Evolutionary conservation across 169 alveolate genomes (phyloP), one percentile per base, ranked within the genome.

Genomic region (Plasmodium cynomolgi): DNA sequence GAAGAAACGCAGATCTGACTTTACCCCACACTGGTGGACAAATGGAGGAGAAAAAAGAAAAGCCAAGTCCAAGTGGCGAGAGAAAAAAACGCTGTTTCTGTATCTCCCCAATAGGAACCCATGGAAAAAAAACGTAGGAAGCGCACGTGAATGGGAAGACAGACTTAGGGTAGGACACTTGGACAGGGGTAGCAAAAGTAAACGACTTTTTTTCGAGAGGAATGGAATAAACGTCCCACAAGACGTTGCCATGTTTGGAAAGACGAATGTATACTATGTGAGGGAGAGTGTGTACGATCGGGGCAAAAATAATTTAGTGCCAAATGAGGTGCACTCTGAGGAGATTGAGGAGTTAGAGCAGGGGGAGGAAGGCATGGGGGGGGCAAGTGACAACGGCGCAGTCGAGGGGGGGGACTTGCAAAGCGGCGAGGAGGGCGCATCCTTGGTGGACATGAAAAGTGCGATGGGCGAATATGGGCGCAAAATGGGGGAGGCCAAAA

Each of bases 161-260:
- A 62, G 75, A 8, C 34, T 62, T 0, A 88, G 34, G 29, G 20
- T 23, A 15, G 20, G 68, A 20, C 20, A 29, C 20, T 2, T 31
- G 5, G 3, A 56, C 41, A 47, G 17, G 4, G 17, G 39, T 3
- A 83, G 44, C 41, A 88, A 79, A 62, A 6, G 20, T 5, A 74
- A 75, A 47, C 20, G 62, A 88, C 11, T 88, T 26, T 88, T 58
- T 88, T 88, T 88, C 44, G 94, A 88, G 29, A 77, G 94, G 47
- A 88, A 77, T 44, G 94, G 94, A 23, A 88, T 88, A 34, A 88
- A 88, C 31, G 84, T 88, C 29, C 94, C 94, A 3, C 31, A 56
- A 54, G 94, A 88, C 77, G 74, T 88, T 23, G 94, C 94, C n/a
- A 88, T 88, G 94, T 88, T 88, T 88, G 94, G 94, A 34, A 79